phyloP scores from a whole-genome alignment of 257 asterid species.

The Lantana camara region DNA sequence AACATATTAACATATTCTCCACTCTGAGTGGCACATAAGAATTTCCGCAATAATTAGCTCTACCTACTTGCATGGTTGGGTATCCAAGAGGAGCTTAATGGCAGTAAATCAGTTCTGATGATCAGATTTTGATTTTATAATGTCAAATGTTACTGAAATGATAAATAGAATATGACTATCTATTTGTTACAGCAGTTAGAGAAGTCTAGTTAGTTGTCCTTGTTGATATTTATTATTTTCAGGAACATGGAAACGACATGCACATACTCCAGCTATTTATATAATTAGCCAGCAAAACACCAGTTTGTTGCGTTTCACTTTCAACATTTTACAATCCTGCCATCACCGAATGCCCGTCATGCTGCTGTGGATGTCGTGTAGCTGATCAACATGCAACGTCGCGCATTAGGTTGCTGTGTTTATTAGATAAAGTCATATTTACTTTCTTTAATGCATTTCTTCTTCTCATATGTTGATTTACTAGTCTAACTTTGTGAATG shows the following conservation, averaged over 20 bases:
- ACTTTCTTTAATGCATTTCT: not conserved
- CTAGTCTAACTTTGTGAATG: not conserved
- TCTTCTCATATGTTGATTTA: no score
- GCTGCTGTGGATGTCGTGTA: constrained; percentile 72
- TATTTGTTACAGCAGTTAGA: no score
- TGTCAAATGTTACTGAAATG: no score
- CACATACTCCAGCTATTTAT: constrained; percentile 59
- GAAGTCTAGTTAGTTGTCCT: not conserved
- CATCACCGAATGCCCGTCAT: constrained; percentile 55
- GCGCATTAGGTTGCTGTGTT: constrained; percentile 62
- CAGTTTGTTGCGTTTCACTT: constrained; percentile 69
- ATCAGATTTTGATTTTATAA: not conserved
- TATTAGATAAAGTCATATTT: not conserved
- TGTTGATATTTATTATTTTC: not conserved
- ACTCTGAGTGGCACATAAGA: no score
- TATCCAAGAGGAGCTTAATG: not conserved
- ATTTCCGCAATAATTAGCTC: no score
- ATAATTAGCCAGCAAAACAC: constrained; percentile 40
- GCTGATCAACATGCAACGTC: constrained; percentile 37
- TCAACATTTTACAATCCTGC: constrained; percentile 66
- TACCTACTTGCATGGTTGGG: not conserved
- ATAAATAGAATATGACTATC: no score
- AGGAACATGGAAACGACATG: constrained; percentile 72
- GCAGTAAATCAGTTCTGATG: not conserved
- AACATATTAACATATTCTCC: no score